These are phyloP conservation scores for Linanthus parryae DNA, from an alignment of 148 eudicot genomes.

Conservation along the genomic window DNA sequence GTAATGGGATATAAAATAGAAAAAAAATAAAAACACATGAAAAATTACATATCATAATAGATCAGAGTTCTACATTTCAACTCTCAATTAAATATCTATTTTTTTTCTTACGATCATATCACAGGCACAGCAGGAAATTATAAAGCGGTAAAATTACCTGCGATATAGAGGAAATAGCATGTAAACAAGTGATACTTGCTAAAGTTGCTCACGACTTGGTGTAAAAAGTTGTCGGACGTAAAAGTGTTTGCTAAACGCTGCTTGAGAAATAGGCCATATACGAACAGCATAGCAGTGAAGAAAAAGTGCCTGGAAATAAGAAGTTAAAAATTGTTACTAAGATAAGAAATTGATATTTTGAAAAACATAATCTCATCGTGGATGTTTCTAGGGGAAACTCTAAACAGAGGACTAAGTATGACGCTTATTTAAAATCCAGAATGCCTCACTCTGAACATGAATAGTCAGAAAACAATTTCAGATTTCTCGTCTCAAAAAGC, in stretches of 20 bases:
- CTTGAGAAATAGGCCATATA: conserved; percentile 82
- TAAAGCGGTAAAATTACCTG: conserved; percentile 40
- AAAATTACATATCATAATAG: too few relatives aligned
- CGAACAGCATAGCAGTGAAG: conserved; percentile 92
- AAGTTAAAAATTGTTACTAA: background rate
- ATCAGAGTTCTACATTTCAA: too few relatives aligned
- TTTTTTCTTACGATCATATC: too few relatives aligned
- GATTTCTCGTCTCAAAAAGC: too few relatives aligned
- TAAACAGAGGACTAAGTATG: too few relatives aligned
- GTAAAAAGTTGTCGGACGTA: conserved; percentile 60
- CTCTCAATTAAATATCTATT: too few relatives aligned
- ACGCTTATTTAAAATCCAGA: too few relatives aligned
- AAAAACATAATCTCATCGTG: background rate
- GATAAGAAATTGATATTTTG: background rate
- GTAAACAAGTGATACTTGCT: conserved; percentile 89
- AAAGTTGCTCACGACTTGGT: conserved; percentile 57
- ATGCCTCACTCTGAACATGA: too few relatives aligned
- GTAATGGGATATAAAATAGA: background rate
- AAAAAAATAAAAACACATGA: background rate
- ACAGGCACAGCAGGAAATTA: background rate
- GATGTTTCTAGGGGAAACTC: background rate
- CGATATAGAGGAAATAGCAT: conserved; percentile 80
- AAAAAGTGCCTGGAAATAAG: conserved; percentile 70
- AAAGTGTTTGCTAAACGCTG: conserved; percentile 86
- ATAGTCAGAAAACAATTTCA: too few relatives aligned